Conservation (phyloP, 2,329 filamentous ascomycete species). For the Drechslera avenae region DNA sequence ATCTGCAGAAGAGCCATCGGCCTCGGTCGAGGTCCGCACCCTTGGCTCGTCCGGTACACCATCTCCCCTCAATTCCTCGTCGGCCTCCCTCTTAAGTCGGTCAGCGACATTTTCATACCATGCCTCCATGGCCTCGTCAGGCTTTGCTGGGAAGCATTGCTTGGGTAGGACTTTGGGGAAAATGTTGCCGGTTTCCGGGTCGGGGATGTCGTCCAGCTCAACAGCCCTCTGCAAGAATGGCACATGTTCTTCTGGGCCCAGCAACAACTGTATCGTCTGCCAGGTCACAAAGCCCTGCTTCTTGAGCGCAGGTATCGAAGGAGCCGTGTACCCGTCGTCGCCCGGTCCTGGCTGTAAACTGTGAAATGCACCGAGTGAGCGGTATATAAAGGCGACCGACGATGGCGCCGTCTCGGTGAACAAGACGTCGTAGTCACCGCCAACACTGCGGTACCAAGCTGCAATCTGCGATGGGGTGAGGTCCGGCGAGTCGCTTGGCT, state of each 20-base stretch:
- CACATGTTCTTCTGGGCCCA: conserved; percentile 87
- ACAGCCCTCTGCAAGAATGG: conserved; percentile 82
- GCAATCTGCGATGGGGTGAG: conserved; percentile 57
- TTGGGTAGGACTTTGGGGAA: conserved; percentile 69
- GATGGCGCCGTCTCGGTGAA: conserved; percentile 76
- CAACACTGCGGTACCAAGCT: conserved; percentile 55
- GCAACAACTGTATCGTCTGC: conserved; percentile 88
- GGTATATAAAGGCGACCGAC: conserved; percentile 89
- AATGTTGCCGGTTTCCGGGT: conserved; percentile 66
- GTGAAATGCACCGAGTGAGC: conserved; percentile 88
- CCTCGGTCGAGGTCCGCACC: conserved; percentile 43
- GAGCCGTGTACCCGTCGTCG: conserved; percentile 70
- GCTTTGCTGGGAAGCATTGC: conserved; percentile 69
- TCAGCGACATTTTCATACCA: conserved; percentile 85
- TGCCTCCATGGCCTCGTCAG: conserved; percentile 78
- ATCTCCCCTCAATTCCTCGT: conserved; percentile 38
- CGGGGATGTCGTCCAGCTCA: conserved; percentile 73
- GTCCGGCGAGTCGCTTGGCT: conserved; percentile 53
- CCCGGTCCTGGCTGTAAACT: conserved; percentile 74
- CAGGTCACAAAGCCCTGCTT: conserved; percentile 86
- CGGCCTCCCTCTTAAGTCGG: conserved; percentile 68
- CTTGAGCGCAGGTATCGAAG: conserved; percentile 82
- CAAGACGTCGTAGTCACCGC: conserved; percentile 61
- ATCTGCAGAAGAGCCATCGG: conserved; percentile 47
- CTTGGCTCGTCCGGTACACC: conserved; percentile 31